Conservation (phyloP, 495 filamentous ascomycete genomes). For the Astrocystis sublimbata region DNA sequence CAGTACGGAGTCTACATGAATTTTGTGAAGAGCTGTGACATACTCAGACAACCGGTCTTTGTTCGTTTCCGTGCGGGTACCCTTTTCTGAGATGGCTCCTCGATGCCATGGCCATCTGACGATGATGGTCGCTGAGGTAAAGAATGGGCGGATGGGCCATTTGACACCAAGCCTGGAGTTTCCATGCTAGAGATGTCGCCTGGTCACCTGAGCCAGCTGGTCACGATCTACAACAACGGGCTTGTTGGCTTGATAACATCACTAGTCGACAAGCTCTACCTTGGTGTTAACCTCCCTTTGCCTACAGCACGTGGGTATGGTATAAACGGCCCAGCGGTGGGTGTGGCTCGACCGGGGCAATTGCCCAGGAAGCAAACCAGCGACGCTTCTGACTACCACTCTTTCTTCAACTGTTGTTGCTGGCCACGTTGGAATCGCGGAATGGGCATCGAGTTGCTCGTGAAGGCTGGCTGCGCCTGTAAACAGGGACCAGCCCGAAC, state of each 20-base stretch:
- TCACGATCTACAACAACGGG: conserved; percentile 6
- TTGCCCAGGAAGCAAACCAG: conserved; percentile 3
- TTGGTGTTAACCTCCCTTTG: conserved; percentile 5
- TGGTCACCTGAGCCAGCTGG: neutral
- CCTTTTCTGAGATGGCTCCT: conserved; percentile 37
- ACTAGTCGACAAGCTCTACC: neutral
- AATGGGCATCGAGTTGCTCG: neutral
- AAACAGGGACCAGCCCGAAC: conserved; percentile 2
- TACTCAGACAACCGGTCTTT: conserved; percentile 96
- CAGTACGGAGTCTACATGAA: conserved; percentile 19
- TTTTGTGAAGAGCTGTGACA: conserved; percentile 37
- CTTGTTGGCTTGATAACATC: neutral
- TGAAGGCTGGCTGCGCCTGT: neutral
- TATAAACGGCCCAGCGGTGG: conserved; percentile 8
- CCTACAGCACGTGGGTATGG: conserved; percentile 9
- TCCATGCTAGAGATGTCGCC: conserved; percentile 25
- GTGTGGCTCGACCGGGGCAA: conserved; percentile 8
- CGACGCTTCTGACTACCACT: neutral
- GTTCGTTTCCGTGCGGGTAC: conserved; percentile 69
- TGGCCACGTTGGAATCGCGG: neutral
- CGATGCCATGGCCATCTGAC: conserved; percentile 28
- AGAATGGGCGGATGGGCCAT: conserved; percentile 22
- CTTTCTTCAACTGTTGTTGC: conserved; percentile 7
- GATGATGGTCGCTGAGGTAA: conserved; percentile 25
- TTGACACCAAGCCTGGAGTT: conserved; percentile 20